Conservation (phyloP, 73 alveolate species). For the Tetrahymena borealis region DNA sequence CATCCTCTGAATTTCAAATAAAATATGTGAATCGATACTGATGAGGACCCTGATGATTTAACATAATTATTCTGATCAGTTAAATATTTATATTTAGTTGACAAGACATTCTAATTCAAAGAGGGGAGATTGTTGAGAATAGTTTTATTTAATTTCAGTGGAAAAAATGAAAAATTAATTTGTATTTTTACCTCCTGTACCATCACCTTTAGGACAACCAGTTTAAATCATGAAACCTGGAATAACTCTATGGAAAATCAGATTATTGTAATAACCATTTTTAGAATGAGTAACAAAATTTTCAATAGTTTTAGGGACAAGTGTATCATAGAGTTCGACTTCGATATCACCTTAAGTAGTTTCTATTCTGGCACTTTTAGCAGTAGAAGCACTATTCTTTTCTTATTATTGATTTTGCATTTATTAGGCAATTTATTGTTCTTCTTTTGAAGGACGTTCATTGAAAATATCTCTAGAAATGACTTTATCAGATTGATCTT, state of each 20-base stretch:
- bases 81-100: too few relatives aligned
- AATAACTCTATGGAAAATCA: conserved; percentile 75
- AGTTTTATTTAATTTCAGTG: too few relatives aligned
- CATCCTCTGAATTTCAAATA: too few relatives aligned
- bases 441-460: conserved; percentile 25
- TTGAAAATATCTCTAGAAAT: conserved; percentile 33
- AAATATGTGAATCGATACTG: too few relatives aligned
- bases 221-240: conserved; percentile 93
- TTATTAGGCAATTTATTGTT: conserved; percentile 4
- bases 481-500: conserved; percentile 23
- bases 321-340: conserved; percentile 69
- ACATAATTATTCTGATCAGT: too few relatives aligned
- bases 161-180: too few relatives aligned
- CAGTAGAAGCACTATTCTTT: background rate
- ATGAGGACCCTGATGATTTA: too few relatives aligned
- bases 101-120: too few relatives aligned
- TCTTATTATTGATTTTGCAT: background rate
- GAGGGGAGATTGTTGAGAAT: too few relatives aligned
- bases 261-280: conserved; percentile 76
- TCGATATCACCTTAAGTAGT: conserved; percentile 77
- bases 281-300: conserved; percentile 79
- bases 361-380: conserved; percentile 47
- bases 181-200: conserved; percentile 79
- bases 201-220: conserved; percentile 96
- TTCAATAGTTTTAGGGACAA: conserved; percentile 87